phyloP scores from a whole-genome alignment of 371 early-diverging fungal species.

The Massospora cicadina region DNA sequence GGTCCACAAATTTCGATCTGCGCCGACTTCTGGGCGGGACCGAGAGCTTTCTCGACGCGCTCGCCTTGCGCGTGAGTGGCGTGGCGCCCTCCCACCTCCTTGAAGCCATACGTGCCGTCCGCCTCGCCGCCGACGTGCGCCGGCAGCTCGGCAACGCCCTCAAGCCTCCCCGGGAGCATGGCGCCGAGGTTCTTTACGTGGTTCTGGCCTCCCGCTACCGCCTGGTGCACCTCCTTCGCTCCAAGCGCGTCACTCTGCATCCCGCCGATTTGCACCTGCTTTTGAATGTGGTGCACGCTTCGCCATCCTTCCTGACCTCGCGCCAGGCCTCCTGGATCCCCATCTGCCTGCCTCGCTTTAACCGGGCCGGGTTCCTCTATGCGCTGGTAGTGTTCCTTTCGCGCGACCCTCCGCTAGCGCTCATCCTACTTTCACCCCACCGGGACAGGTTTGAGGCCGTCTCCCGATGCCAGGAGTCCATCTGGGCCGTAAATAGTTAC shows the following conservation, averaged over 20 bases:
- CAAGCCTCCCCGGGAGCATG: conserved; percentile 22
- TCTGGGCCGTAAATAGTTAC: conserved; percentile 30
- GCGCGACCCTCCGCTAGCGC: conserved; percentile 41
- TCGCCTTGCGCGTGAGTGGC: neutral
- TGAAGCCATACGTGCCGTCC: conserved; percentile 67
- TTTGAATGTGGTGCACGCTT: conserved; percentile 61
- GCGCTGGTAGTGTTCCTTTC: conserved; percentile 70
- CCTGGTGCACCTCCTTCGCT: conserved; percentile 13
- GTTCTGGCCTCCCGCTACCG: conserved; percentile 45
- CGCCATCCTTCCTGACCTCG: conserved; percentile 40
- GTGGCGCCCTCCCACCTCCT: conserved; percentile 27
- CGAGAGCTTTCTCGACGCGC: neutral
- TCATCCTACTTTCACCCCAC: conserved; percentile 43
- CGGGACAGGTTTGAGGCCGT: conserved; percentile 69
- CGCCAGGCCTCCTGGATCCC: conserved; percentile 79
- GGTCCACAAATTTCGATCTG: conserved; percentile 76
- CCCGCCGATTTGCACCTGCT: conserved; percentile 57
- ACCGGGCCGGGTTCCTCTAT: conserved; percentile 70
- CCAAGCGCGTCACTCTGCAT: conserved; percentile 5
- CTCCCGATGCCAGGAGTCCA: conserved; percentile 40
- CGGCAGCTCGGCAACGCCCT: conserved; percentile 53
- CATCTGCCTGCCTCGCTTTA: conserved; percentile 84
- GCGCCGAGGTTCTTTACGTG: conserved; percentile 1
- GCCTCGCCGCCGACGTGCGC: conserved; percentile 49
- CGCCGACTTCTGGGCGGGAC: conserved; percentile 51